phyloP scores from a whole-genome alignment of 1,139 yeast genomes.

The Magnusiomyces fungicola region DNA sequence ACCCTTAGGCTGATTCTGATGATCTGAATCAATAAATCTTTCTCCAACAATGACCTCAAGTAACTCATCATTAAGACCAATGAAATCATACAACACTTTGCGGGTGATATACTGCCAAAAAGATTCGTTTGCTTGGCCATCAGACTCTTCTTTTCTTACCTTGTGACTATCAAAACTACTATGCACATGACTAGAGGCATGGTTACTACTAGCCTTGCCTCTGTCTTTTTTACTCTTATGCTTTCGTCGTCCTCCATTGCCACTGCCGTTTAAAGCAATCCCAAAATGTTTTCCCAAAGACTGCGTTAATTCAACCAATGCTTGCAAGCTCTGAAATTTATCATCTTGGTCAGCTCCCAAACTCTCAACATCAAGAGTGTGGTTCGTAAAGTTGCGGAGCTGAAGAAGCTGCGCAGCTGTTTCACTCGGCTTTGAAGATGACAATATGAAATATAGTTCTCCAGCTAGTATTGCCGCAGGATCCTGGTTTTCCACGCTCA shows the following conservation, averaged over 20 bases:
- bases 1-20: neutral
- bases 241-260: too few species aligned
- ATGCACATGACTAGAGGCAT: neutral
- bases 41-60: conserved; percentile 29
- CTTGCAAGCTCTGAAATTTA: neutral
- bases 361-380: neutral
- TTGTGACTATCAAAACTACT: neutral
- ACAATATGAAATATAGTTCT: conserved; percentile 1
- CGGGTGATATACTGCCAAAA: conserved; percentile 20
- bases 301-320: neutral
- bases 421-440: neutral
- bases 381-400: neutral
- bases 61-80: conserved; percentile 30
- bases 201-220: neutral
- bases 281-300: neutral
- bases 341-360: neutral
- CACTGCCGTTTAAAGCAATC: too few species aligned
- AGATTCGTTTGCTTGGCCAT: conserved; percentile 8
- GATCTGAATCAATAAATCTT: conserved; percentile 19
- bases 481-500: neutral
- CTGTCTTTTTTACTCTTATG: too few species aligned
- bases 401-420: conserved; percentile 6
- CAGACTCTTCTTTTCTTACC: neutral
- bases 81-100: conserved; percentile 22
- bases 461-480: neutral